Conservation (phyloP, 2,329 filamentous ascomycete genomes). For the Chaetomiaceae sp. region DNA sequence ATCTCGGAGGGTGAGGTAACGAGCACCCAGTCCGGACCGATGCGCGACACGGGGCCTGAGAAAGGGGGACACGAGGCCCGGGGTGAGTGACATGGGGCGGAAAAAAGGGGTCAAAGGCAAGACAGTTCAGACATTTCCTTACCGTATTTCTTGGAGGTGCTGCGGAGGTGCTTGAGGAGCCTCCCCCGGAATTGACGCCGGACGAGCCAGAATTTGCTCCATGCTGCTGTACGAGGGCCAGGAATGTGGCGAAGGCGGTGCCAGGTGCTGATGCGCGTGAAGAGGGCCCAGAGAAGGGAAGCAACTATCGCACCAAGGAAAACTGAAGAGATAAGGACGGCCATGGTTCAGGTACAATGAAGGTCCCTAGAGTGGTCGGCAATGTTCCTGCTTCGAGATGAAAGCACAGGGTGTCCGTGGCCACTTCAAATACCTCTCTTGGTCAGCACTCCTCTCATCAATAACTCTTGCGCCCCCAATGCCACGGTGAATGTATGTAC, state of each 20-base stretch:
- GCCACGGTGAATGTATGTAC: too few species aligned
- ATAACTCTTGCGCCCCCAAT: too few species aligned
- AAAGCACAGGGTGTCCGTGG: too few species aligned
- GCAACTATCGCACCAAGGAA: background rate
- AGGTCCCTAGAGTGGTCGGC: too few species aligned
- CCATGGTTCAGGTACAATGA: background rate
- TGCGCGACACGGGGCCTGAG: background rate
- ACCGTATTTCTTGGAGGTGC: background rate
- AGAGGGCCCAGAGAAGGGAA: background rate
- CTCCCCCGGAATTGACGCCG: background rate
- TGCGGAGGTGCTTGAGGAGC: background rate
- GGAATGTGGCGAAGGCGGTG: background rate
- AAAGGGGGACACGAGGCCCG: background rate
- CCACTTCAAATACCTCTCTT: too few species aligned
- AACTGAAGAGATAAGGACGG: background rate
- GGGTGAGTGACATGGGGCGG: background rate
- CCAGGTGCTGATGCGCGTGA: background rate
- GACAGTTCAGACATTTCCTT: background rate
- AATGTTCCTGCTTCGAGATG: too few species aligned
- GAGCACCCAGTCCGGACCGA: background rate
- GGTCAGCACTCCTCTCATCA: too few species aligned
- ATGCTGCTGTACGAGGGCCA: background rate
- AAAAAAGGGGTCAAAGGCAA: background rate
- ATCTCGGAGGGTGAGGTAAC: background rate
- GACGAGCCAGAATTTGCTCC: background rate